Evolutionary conservation across 768 basidiomycete genomes (phyloP).

Genomic region (Ramaria sp.): DNA sequence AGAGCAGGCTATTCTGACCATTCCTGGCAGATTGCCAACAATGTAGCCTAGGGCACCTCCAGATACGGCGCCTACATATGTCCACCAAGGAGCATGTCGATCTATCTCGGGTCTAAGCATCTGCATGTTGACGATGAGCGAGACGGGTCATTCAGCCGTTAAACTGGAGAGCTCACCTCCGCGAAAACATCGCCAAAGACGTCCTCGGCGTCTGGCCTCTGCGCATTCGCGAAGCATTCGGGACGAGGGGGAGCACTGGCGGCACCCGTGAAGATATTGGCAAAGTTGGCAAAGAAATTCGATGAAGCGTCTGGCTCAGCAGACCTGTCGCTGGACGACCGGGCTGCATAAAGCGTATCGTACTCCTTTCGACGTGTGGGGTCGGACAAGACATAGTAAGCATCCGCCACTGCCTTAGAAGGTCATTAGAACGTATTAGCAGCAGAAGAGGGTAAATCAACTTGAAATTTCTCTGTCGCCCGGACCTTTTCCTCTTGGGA

Average conservation of each 20-base stretch:
- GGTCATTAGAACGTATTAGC: background rate
- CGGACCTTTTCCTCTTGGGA: slow-evolving; percentile 55
- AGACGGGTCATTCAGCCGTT: background rate
- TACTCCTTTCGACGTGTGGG: slow-evolving; percentile 61
- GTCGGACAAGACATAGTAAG: slow-evolving; percentile 89
- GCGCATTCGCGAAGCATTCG: slow-evolving; percentile 21
- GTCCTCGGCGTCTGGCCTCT: slow-evolving; percentile 64
- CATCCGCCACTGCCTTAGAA: slow-evolving; percentile 74
- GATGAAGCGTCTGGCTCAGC: slow-evolving; percentile 57
- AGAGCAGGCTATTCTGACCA: slow-evolving; percentile 23
- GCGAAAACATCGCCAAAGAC: slow-evolving; percentile 89
- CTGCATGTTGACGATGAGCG: slow-evolving; percentile 24
- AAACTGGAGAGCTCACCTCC: slow-evolving; percentile 41
- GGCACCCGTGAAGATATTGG: slow-evolving; percentile 51
- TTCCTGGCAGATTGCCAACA: slow-evolving; percentile 76
- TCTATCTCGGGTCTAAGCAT: slow-evolving; percentile 76
- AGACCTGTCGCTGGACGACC: slow-evolving; percentile 38
- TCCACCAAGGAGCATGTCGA: slow-evolving; percentile 61
- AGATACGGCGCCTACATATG: slow-evolving; percentile 56
- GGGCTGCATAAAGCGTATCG: slow-evolving; percentile 52
- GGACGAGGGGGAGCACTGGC: slow-evolving; percentile 14
- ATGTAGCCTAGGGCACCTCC: slow-evolving; percentile 47
- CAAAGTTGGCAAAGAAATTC: slow-evolving; percentile 69
- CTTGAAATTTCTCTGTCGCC: slow-evolving; percentile 84
- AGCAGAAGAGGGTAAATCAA: slow-evolving; percentile 16